Conservation (phyloP, 164 flowering plant genomes). For the Echeveria elegans region DNA sequence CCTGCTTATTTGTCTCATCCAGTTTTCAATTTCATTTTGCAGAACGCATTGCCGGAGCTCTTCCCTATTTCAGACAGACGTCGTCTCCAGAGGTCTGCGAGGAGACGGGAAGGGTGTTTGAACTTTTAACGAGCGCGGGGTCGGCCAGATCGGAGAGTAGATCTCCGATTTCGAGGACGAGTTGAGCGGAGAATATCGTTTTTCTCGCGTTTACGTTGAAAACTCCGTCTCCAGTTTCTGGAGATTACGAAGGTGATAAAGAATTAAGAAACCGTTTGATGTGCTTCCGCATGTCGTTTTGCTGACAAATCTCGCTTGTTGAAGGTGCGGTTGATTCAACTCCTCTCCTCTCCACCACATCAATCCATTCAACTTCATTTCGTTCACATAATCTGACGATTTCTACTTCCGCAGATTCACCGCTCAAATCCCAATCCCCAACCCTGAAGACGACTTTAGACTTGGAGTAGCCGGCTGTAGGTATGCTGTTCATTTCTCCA, state of each 20-base stretch:
- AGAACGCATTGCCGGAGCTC: conserved; percentile 6
- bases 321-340: not conserved
- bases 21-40: not conserved
- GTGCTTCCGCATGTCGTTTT: not conserved
- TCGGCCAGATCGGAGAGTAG: not conserved
- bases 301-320: not conserved
- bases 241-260: not conserved
- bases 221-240: not conserved
- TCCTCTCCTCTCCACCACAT: not conserved
- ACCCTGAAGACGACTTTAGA: no score
- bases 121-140: no score
- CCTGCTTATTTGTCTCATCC: not conserved
- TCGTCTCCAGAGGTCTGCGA: not conserved
- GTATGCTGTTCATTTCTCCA: no score
- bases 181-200: no score
- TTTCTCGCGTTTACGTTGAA: no score
- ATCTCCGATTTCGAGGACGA: not conserved
- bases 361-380: not conserved
- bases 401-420: no score
- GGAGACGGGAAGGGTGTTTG: not conserved
- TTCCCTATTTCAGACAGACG: not conserved
- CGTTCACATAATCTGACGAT: no score
- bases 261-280: not conserved
- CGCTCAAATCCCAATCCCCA: no score
- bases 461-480: no score